These are phyloP conservation scores for Bonia amplexicaulis DNA, from an alignment of 176 grass and related monocot species.

Conservation along the genomic window DNA sequence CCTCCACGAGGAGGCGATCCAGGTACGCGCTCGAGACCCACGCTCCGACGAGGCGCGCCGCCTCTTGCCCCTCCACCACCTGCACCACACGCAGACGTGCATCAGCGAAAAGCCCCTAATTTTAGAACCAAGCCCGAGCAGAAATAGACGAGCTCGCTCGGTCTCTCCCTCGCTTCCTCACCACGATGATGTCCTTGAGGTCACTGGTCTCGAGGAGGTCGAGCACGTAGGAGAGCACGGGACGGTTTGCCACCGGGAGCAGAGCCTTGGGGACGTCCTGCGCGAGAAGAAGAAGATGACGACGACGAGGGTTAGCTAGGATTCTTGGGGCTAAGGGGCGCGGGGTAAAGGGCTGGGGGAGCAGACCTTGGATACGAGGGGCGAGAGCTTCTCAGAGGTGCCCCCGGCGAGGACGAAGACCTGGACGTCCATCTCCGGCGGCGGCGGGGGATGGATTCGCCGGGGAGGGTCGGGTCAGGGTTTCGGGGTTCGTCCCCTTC, in stretches of 20 bases:
- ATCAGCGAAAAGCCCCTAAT: constrained; percentile 7
- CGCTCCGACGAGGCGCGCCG: constrained; percentile 46
- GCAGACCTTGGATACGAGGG: constrained; percentile 72
- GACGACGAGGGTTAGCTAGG: constrained; percentile 4
- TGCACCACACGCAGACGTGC: constrained; percentile 28
- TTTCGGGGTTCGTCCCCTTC: no score
- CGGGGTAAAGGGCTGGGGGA: neutral
- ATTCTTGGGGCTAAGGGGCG: neutral
- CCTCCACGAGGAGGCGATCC: constrained; percentile 77
- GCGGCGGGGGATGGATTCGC: neutral
- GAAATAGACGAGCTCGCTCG: constrained; percentile 1
- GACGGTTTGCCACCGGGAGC: constrained; percentile 89
- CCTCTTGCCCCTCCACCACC: constrained; percentile 90
- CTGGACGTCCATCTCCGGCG: constrained; percentile 79
- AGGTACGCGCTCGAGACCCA: constrained; percentile 78
- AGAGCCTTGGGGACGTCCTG: constrained; percentile 91
- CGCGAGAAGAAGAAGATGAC: neutral
- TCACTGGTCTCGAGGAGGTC: constrained; percentile 87
- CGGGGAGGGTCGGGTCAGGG: no score
- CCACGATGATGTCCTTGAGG: constrained; percentile 89
- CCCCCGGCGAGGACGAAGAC: constrained; percentile 96
- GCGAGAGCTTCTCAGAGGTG: constrained; percentile 67
- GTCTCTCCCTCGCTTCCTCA: constrained; percentile 27
- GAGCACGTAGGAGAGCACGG: constrained; percentile 79
- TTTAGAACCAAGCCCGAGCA: neutral